Base-by-base conservation (phyloP, 2,329 filamentous ascomycete genomes). In the Canariomyces notabilis region DNA sequence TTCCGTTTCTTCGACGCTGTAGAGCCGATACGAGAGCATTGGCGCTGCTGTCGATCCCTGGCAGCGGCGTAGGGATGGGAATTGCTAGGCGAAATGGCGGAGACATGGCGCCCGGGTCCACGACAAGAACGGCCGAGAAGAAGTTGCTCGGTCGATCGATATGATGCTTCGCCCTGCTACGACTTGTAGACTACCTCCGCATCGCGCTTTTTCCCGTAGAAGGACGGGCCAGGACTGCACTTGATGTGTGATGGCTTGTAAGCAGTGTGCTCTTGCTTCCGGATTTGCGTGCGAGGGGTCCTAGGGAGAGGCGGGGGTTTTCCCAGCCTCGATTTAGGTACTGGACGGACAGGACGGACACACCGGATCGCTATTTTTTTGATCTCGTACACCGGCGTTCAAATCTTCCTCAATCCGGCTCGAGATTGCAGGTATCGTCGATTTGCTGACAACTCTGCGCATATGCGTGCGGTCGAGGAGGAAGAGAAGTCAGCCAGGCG, bases 181-280 rank as follows among this genome's bases (percentile, higher is more conserved):
- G 47, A 42, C 39, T 33, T 22, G 15, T 35, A 49, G 22, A 34
- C 41, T n/a, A 33, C 41, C 23, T 37, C 42, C 15, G 46, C 51
- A 54, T 54, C 15, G 48, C 34, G 43, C 18, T 44, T 19, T 33
- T 40, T 32, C 51, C 46, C 46, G 19, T 14, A 44, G 18, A 37
- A 42, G 42, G 43, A 40, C 8, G 14, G 19, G 22, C 4, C 15
- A 16, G 14, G 35, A 18, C 7, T 29, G 4, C 26, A 11, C 9
- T 29, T 29, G 9, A 40, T 40, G 8, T 26, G 37, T 15, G 9
- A 6, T 11, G 14, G 9, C 14, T 29, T 33, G 31, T n/a, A n/a
- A n/a, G n/a, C n/a, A n/a, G n/a, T n/a, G 31, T 35, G 8, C 35
- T 6, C 18, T 21, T 26, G 44, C 20, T 14, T 14, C 18, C 32